Evolutionary conservation across 2,329 filamentous ascomycete genomes (phyloP).

Genomic region (Alternaria arborescens): DNA sequence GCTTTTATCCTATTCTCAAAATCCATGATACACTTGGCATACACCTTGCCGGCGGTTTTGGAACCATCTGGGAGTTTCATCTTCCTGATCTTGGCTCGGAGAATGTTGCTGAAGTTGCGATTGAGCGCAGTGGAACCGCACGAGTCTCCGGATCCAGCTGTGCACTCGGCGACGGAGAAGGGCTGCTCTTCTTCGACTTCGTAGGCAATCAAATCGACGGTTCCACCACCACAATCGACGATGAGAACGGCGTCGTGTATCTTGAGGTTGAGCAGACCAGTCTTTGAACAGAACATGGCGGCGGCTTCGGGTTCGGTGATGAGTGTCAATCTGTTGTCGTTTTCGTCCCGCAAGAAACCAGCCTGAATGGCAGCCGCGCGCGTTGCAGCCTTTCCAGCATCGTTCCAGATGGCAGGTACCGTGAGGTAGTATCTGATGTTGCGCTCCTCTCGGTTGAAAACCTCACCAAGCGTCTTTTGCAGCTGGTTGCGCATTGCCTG

Average conservation of each 20-base stretch:
- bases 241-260: conserved; percentile 98
- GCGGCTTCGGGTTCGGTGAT: conserved; percentile 97
- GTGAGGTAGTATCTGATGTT: conserved; percentile 98
- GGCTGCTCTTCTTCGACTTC: conserved; percentile 98
- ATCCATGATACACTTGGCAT: conserved; percentile 99
- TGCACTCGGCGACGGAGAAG: conserved; percentile 96
- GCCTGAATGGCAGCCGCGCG: conserved; percentile 96
- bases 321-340: conserved; percentile 93
- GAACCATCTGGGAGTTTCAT: conserved; percentile 99
- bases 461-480: conserved; percentile 95
- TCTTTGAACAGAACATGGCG: conserved; percentile 97
- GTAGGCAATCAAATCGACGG: conserved; percentile 98
- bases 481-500: conserved; percentile 96
- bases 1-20: conserved; percentile 99
- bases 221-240: conserved; percentile 97
- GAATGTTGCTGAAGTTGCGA: conserved; percentile 97
- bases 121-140: conserved; percentile 98
- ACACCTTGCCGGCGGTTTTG: conserved; percentile 96
- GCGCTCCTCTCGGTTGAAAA: conserved; percentile 96
- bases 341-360: conserved; percentile 94
- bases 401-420: conserved; percentile 99
- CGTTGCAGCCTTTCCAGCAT: conserved; percentile 96
- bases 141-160: conserved; percentile 94
- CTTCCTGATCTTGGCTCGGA: conserved; percentile 96
- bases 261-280: conserved; percentile 93